These are phyloP conservation scores for Aphanomyces stellatus DNA, from an alignment of 352 stramenopile genomes.

Conservation along the genomic window DNA sequence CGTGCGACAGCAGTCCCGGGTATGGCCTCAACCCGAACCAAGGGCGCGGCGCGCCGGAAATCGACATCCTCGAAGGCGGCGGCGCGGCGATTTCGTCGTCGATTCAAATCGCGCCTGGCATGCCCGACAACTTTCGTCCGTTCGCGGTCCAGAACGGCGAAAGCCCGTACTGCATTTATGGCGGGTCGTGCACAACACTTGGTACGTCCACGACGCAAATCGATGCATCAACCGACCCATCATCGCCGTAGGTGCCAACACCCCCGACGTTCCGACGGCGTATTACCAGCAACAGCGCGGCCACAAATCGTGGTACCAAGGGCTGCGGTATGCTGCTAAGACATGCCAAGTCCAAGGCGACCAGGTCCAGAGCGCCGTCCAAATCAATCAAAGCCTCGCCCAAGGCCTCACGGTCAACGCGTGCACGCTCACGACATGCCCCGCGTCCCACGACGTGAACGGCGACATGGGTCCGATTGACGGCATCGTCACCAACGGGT, in stretches of 20 bases:
- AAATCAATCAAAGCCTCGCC: conserved; percentile 21
- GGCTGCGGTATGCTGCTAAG: conserved; percentile 35
- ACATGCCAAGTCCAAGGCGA: not conserved
- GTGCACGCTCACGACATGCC: conserved; percentile 33
- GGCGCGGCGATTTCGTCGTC: conserved; percentile 75
- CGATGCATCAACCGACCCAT: no score
- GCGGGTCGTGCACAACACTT: conserved; percentile 30
- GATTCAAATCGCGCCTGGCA: conserved; percentile 74
- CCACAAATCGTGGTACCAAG: conserved; percentile 47
- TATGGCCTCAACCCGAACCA: conserved; percentile 77
- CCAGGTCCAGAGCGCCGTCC: not conserved
- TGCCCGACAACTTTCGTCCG: conserved; percentile 41
- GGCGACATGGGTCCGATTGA: conserved; percentile 36
- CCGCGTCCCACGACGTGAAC: conserved; percentile 45
- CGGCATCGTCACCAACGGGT: conserved; percentile 24
- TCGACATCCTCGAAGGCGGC: conserved; percentile 90
- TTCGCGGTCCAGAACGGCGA: conserved; percentile 22
- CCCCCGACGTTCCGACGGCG: conserved; percentile 39
- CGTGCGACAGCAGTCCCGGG: conserved; percentile 79
- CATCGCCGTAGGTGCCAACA: conserved; percentile 39
- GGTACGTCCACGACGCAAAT: no score
- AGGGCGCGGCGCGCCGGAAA: conserved; percentile 86
- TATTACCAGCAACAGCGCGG: conserved; percentile 31
- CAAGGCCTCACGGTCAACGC: conserved; percentile 39
- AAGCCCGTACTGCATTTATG: conserved; percentile 35